Evolutionary conservation across 2,329 filamentous ascomycete species (phyloP).

Genomic region (Rhexocercosporidium sp.): DNA sequence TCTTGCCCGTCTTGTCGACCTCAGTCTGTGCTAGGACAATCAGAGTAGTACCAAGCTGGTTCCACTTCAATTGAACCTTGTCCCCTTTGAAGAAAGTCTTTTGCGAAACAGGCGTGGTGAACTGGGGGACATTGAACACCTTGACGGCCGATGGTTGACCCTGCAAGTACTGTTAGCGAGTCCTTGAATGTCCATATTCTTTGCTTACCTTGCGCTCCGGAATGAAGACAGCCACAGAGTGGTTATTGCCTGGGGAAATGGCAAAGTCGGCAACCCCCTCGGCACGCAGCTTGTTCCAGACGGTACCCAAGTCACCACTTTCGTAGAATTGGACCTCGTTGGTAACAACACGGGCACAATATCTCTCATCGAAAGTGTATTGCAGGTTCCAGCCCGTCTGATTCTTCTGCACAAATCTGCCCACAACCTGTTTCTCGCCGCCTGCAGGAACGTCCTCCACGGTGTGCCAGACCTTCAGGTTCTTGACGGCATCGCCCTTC

Average conservation of each 20-base stretch:
- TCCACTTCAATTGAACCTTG: constrained; percentile 99
- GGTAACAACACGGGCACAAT: constrained; percentile 90
- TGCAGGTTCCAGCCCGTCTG: constrained; percentile 97
- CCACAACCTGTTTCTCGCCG: constrained; percentile 74
- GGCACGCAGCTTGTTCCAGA: constrained; percentile 94
- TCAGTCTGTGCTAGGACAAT: constrained; percentile 97
- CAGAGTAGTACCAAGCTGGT: constrained; percentile 85
- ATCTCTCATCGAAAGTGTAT: constrained; percentile 92
- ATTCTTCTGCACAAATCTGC: constrained; percentile 92
- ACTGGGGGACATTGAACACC: constrained; percentile 91
- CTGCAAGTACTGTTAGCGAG: constrained; percentile 51
- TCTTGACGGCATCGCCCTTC: constrained; percentile 91
- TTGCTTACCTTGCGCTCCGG: constrained; percentile 86
- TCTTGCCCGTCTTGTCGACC: constrained; percentile 97
- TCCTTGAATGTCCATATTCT: not conserved
- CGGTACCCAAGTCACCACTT: constrained; percentile 80
- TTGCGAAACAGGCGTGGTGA: constrained; percentile 82
- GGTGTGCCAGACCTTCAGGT: constrained; percentile 94
- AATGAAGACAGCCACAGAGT: constrained; percentile 92
- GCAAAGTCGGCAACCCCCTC: constrained; percentile 92
- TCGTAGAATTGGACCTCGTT: constrained; percentile 99
- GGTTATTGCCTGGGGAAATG: constrained; percentile 85
- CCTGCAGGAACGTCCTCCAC: constrained; percentile 69
- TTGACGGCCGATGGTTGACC: constrained; percentile 93
- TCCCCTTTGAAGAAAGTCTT: constrained; percentile 99